Percentiles rank a stretch among this genome's conserved stretches.
phyloP scores from a whole-genome alignment of 352 stramenopile species.

The Globisporangium canariense region DNA sequence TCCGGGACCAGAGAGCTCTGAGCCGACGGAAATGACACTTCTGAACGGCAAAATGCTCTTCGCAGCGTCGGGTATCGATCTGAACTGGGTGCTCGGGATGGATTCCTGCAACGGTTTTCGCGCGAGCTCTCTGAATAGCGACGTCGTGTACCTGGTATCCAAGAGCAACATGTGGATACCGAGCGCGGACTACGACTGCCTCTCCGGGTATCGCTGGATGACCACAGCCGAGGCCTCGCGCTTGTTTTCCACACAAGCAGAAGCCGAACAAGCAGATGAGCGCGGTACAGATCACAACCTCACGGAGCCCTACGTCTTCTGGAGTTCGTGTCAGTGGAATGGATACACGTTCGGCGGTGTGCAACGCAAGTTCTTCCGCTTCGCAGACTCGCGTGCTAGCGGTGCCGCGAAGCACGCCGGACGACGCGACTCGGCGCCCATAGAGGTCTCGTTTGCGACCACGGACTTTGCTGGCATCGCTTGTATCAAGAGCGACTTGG shows the following conservation, averaged over 20 bases:
- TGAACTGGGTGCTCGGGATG: slow-evolving; percentile 30
- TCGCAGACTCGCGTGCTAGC: slow-evolving; percentile 63
- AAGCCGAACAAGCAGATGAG: neutral
- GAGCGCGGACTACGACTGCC: slow-evolving; percentile 58
- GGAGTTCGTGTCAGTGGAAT: slow-evolving; percentile 65
- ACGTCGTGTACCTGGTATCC: slow-evolving; percentile 59
- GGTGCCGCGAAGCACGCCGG: slow-evolving; percentile 66
- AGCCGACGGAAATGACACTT: slow-evolving; percentile 37
- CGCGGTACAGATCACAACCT: slow-evolving; percentile 4
- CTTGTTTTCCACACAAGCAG: slow-evolving; percentile 17
- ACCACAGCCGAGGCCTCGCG: slow-evolving; percentile 36
- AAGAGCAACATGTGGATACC: slow-evolving; percentile 43
- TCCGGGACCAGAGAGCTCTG: slow-evolving; percentile 38
- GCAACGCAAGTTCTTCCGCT: slow-evolving; percentile 59
- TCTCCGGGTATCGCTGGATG: slow-evolving; percentile 63
- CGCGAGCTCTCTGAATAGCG: slow-evolving; percentile 28
- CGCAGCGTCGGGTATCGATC: slow-evolving; percentile 59
- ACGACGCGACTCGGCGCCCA: slow-evolving; percentile 31
- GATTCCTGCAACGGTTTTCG: slow-evolving; percentile 48
- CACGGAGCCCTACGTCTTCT: slow-evolving; percentile 60
- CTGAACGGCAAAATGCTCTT: slow-evolving; percentile 63
- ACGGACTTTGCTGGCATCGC: slow-evolving; percentile 73
- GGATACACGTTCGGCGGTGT: slow-evolving; percentile 51
- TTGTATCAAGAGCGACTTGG: slow-evolving; percentile 36
- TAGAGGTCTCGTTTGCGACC: slow-evolving; percentile 29